Evolutionary conservation across 2,329 filamentous ascomycete species (phyloP), one percentile per base, ranked within the genome.

Genomic region (Penicillium sp.): DNA sequence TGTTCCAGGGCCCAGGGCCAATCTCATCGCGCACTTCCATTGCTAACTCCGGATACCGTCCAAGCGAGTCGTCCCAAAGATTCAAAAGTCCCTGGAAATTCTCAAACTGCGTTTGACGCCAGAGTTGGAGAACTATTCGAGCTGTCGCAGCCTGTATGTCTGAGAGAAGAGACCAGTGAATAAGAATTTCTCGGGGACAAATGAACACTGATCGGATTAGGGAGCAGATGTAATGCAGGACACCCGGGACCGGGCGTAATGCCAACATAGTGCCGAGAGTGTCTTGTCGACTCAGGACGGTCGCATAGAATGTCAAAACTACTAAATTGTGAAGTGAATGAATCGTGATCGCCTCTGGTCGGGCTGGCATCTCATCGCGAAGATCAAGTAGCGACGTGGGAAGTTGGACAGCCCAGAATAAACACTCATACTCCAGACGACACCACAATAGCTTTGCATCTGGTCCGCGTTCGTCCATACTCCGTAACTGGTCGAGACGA

Each of bases 361-460:
- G 44, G 17, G 44, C 44, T 28, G 44, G 44, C 44, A 47, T 47
- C 44, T 8, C 44, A 28, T 47, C 44, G 8, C 53, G 53, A 24
- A 55, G 53, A 42, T 55, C 53, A 19, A 55, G 53, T 13, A 55
- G 15, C 13, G 53, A 38, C 17, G 53, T 38, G 10, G 53, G 53
- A 28, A 55, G 53, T 15, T 55, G 53, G 17, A 55, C 53, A 12
- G 53, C 53, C 53, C 53, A 55, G 53, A 55, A 55, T 13, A 55
- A 26, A 42, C 53, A 55, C 53, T 44, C 53, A n/a, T 55, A 55
- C 37, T 55, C 53, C 9, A 55, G 53, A 15, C 53, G 53, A 55
- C 53, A 55, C 53, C 53, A 55, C 53, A 17, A 44, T 22, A 44
- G 53, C 17, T 55, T 55, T 26, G 53, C 19, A 42, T 55, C 53